phyloP scores from a whole-genome alignment of 306 rosid species.

The Trifolium subterraneum region DNA sequence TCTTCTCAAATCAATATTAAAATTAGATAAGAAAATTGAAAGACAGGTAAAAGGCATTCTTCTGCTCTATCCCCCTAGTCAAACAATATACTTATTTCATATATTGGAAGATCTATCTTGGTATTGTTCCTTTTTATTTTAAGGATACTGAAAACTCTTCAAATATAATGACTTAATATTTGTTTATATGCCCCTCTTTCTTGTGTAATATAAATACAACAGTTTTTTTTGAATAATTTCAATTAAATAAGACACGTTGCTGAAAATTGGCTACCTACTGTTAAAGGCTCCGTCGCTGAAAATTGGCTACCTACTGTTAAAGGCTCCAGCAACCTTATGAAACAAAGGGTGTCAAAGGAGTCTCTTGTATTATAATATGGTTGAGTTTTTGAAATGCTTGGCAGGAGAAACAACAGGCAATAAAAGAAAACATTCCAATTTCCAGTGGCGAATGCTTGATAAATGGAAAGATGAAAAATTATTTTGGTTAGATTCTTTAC shows the following conservation, averaged over 20 bases:
- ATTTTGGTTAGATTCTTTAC: conserved; percentile 7
- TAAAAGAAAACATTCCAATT: conserved; percentile 11
- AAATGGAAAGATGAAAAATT: neutral
- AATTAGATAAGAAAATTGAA: neutral
- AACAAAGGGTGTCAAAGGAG: neutral
- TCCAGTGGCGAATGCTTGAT: neutral
- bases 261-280: neutral
- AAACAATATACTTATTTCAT: neutral
- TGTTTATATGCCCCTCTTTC: neutral
- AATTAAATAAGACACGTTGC: neutral
- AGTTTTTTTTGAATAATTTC: neutral
- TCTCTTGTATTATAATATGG: neutral
- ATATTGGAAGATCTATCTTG: neutral
- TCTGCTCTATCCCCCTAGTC: neutral
- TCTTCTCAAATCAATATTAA: neutral
- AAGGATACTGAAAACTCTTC: neutral
- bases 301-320: too few species aligned
- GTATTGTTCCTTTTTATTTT: neutral
- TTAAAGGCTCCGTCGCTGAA: neutral
- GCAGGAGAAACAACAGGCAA: conserved; percentile 19
- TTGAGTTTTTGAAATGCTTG: neutral
- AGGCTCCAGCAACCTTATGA: conserved; percentile 6
- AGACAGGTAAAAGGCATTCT: conserved; percentile 27
- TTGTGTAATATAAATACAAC: neutral
- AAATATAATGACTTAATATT: neutral